These are phyloP conservation scores for Aspergillus fumigatiaffinis DNA, from an alignment of 2,329 filamentous ascomycete species.

Conservation along the genomic window DNA sequence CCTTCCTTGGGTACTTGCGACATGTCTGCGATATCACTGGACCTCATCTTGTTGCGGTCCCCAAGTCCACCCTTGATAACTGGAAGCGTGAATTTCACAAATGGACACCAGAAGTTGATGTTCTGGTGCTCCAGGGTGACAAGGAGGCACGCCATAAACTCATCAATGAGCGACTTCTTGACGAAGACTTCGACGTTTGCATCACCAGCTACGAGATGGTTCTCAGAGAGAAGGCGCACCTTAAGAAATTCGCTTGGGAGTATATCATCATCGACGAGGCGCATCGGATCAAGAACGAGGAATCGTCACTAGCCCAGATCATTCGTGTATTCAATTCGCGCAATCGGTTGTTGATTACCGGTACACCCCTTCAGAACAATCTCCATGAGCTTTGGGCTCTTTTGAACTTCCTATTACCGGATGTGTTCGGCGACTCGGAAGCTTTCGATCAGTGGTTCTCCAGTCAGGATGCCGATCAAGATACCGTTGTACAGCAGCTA, in stretches of 20 bases:
- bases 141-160: slow-evolving; percentile 88
- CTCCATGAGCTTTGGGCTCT: slow-evolving; percentile 96
- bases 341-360: slow-evolving; percentile 91
- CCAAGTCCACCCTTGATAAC: slow-evolving; percentile 96
- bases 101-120: slow-evolving; percentile 95
- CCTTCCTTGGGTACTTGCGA: slow-evolving; percentile 90
- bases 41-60: slow-evolving; percentile 86
- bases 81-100: slow-evolving; percentile 92
- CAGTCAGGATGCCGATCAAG: slow-evolving; percentile 81
- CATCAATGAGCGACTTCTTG: slow-evolving; percentile 85
- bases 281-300: slow-evolving; percentile 98
- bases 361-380: slow-evolving; percentile 96
- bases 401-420: slow-evolving; percentile 94
- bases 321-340: slow-evolving; percentile 94
- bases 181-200: slow-evolving; percentile 95
- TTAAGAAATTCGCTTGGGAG: slow-evolving; percentile 99
- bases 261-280: slow-evolving; percentile 99
- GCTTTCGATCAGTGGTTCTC: slow-evolving; percentile 99
- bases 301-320: slow-evolving; percentile 93
- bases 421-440: slow-evolving; percentile 94
- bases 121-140: slow-evolving; percentile 86
- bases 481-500: slow-evolving; percentile 91
- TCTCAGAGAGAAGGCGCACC: slow-evolving; percentile 83
- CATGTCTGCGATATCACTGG: slow-evolving; percentile 86
- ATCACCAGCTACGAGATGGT: slow-evolving; percentile 99